Evolutionary conservation across 2,329 filamentous ascomycete genomes (phyloP).

Genomic region (Rhinocladiella mackenziei): DNA sequence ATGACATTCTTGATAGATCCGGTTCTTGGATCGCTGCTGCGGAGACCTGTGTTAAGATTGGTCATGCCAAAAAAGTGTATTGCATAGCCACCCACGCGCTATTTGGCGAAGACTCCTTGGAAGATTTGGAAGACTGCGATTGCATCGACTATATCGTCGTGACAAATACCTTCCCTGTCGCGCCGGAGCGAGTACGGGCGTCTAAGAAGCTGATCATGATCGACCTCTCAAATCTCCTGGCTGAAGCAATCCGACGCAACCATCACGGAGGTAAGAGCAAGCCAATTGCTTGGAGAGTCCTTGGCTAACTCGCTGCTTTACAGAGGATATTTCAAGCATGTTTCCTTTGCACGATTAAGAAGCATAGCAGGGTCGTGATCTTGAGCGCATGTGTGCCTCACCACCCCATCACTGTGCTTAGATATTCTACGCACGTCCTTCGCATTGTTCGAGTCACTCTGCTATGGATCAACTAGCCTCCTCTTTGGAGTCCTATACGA

Average conservation of each 20-base stretch:
- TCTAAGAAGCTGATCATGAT: slow-evolving; percentile 83
- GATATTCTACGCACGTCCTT: no score
- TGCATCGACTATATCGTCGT: slow-evolving; percentile 93
- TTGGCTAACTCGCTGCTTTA: slow-evolving; percentile 28
- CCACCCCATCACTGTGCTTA: no score
- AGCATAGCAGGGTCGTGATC: neutral
- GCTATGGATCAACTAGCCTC: no score
- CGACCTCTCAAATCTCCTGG: slow-evolving; percentile 79
- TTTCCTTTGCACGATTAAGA: slow-evolving; percentile 60
- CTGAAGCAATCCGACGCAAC: slow-evolving; percentile 91
- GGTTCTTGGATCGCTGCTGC: slow-evolving; percentile 96
- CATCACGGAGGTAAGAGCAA: slow-evolving; percentile 75
- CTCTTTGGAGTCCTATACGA: no score
- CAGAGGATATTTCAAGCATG: slow-evolving; percentile 48
- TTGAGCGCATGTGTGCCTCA: neutral
- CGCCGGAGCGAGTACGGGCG: slow-evolving; percentile 64
- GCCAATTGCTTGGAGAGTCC: slow-evolving; percentile 54
- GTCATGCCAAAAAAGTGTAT: slow-evolving; percentile 87
- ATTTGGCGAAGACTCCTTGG: slow-evolving; percentile 83
- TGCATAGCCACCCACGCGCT: slow-evolving; percentile 96
- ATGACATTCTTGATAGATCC: slow-evolving; percentile 98
- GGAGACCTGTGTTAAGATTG: slow-evolving; percentile 83
- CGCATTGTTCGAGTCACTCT: no score
- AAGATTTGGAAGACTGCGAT: slow-evolving; percentile 85
- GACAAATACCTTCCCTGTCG: slow-evolving; percentile 94